phyloP scores from a whole-genome alignment of 805 yeast genomes.

The Komagataella kurtzmanii region DNA sequence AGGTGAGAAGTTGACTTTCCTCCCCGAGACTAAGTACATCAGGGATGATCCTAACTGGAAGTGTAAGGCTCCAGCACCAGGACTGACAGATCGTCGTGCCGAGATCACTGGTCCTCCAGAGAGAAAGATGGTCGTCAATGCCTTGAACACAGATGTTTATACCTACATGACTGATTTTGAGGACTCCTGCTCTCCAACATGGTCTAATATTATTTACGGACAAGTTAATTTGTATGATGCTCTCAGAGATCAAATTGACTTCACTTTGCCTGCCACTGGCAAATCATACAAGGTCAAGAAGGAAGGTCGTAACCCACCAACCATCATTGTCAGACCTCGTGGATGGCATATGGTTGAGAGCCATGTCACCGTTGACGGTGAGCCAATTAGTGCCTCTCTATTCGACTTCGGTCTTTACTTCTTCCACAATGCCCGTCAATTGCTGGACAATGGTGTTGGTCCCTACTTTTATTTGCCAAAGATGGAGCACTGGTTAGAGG shows the following conservation, averaged over 20 bases:
- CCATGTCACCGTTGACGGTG: constrained; percentile 60
- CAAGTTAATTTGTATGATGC: constrained; percentile 72
- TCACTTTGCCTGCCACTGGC: constrained; percentile 22
- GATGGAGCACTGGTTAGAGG: constrained; percentile 80
- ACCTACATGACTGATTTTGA: constrained; percentile 84
- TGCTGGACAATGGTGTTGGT: constrained; percentile 54
- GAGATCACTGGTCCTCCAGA: constrained; percentile 84
- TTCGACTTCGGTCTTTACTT: constrained; percentile 72
- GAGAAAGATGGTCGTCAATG: constrained; percentile 74
- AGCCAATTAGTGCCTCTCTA: constrained; percentile 66
- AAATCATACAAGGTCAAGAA: constrained; percentile 22
- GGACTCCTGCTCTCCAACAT: constrained; percentile 76
- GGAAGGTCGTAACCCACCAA: constrained; percentile 50
- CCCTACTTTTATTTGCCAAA: constrained; percentile 78
- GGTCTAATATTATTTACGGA: constrained; percentile 70
- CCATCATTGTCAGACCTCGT: constrained; percentile 75
- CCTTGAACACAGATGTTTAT: constrained; percentile 64
- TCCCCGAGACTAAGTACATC: constrained; percentile 55
- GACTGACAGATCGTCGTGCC: constrained; percentile 59
- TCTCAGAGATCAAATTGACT: constrained; percentile 52
- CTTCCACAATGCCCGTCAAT: constrained; percentile 56
- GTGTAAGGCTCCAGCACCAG: constrained; percentile 62
- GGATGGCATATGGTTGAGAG: constrained; percentile 79
- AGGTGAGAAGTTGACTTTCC: constrained; percentile 49
- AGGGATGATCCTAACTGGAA: constrained; percentile 67